These are phyloP conservation scores for Pistacia integerrima DNA, from an alignment of 345 rosid species.

Conservation along the genomic window DNA sequence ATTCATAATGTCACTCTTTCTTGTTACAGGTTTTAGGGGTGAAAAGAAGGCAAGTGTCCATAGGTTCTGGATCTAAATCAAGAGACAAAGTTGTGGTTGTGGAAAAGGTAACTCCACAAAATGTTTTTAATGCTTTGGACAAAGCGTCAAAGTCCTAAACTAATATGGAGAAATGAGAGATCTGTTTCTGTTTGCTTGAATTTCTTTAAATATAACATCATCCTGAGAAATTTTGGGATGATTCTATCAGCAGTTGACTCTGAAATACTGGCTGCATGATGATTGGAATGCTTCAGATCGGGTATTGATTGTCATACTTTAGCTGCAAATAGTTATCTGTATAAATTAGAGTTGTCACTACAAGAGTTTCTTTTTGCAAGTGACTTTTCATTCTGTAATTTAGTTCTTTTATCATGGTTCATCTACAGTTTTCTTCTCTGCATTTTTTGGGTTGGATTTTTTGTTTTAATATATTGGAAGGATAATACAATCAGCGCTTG, in stretches of 20 bases:
- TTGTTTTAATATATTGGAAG: too few relatives aligned
- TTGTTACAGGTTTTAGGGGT: conserved; percentile 70
- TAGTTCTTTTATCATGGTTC: too few relatives aligned
- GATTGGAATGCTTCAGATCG: not conserved
- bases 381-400: not conserved
- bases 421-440: too few relatives aligned
- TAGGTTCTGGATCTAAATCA: conserved; percentile 86
- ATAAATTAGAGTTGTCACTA: not conserved
- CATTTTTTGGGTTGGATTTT: too few relatives aligned
- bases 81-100: conserved; percentile 88
- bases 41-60: conserved; percentile 77
- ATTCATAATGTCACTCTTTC: not conserved
- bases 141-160: conserved; percentile 43
- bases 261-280: not conserved
- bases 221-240: not conserved
- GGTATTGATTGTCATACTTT: not conserved
- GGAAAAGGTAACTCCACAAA: conserved; percentile 59
- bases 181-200: not conserved
- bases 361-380: not conserved
- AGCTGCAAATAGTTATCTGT: not conserved
- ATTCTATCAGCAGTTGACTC: not conserved
- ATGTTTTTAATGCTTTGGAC: conserved; percentile 60
- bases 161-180: conserved; percentile 4
- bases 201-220: not conserved
- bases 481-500: too few relatives aligned